phyloP scores from a whole-genome alignment of 805 yeast species.

The Aciculoconidium aculeatum region DNA sequence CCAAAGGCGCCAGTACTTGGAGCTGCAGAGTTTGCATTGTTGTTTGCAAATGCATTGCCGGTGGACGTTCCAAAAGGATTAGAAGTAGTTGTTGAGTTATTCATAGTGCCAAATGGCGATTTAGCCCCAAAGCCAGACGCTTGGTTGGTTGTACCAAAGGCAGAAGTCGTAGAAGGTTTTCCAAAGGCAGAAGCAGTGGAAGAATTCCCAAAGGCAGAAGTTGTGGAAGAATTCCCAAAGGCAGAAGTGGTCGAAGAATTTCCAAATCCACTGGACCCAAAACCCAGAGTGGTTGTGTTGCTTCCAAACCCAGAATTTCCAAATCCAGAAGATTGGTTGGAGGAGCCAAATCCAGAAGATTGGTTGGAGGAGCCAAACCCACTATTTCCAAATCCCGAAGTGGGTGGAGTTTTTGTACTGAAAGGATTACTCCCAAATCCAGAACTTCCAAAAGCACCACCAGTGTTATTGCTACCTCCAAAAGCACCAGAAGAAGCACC shows the following conservation, averaged over 20 bases:
- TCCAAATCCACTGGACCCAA: conserved; percentile 4
- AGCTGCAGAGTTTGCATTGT: conserved; percentile 2
- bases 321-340: conserved; percentile 12
- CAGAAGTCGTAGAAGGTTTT: conserved; percentile 1
- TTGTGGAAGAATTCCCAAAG: conserved; percentile 1
- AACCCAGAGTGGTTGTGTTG: conserved; percentile 3
- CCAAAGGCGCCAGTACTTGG: conserved; percentile 8
- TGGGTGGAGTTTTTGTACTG: conserved; percentile 1
- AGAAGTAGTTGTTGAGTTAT: not conserved
- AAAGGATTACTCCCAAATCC: conserved; percentile 6
- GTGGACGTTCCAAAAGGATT: conserved; percentile 12
- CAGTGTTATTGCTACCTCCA: no score
- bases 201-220: conserved; percentile 2
- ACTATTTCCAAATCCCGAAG: conserved; percentile 8
- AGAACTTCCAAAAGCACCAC: conserved; percentile 3
- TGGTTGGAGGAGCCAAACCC: conserved; percentile 5
- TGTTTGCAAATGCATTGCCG: conserved; percentile 11
- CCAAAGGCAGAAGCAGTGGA: conserved; percentile 7
- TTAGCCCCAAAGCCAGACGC: conserved; percentile 1
- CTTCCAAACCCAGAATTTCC: conserved; percentile 18
- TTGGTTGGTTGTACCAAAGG: conserved; percentile 1
- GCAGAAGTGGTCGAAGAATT: not conserved
- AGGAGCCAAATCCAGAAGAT: not conserved
- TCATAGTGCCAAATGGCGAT: not conserved
- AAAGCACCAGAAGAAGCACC: conserved; percentile 6